phyloP scores from a whole-genome alignment of 2,329 filamentous ascomycete species.

The Gnomoniopsis smithogilvyi region DNA sequence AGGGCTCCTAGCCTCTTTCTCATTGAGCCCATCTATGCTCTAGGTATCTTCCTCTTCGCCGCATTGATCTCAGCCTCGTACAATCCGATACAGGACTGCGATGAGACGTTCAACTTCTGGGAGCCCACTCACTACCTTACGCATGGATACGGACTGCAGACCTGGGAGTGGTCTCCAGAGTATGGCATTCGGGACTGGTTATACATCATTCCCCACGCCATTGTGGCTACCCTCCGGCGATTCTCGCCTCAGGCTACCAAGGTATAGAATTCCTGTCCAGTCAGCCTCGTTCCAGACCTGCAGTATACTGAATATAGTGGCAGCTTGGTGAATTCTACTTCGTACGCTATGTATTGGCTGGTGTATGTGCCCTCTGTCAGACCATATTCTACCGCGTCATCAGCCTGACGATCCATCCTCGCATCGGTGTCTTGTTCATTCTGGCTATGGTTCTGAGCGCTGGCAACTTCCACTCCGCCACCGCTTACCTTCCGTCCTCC shows the following conservation, averaged over 20 bases:
- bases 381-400: slow-evolving; percentile 77
- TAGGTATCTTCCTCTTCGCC: slow-evolving; percentile 74
- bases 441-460: slow-evolving; percentile 74
- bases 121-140: slow-evolving; percentile 92
- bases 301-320: background rate
- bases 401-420: slow-evolving; percentile 71
- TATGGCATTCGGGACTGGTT: slow-evolving; percentile 95
- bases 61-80: slow-evolving; percentile 75
- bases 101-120: slow-evolving; percentile 99
- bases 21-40: slow-evolving; percentile 70
- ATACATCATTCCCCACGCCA: slow-evolving; percentile 78
- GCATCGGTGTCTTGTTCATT: slow-evolving; percentile 83
- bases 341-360: slow-evolving; percentile 71
- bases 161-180: slow-evolving; percentile 97
- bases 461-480: slow-evolving; percentile 89
- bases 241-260: slow-evolving; percentile 61
- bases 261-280: slow-evolving; percentile 29
- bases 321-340: slow-evolving; percentile 76
- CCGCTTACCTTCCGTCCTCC: slow-evolving; percentile 85
- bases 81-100: slow-evolving; percentile 94
- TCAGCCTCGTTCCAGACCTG: background rate
- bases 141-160: slow-evolving; percentile 91
- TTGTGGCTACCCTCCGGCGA: slow-evolving; percentile 64
- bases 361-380: slow-evolving; percentile 77
- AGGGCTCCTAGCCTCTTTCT: slow-evolving; percentile 55